A percentile compares a stretch with the other conserved stretches of the same genome.
Evolutionary conservation across 2,329 filamentous ascomycete genomes (phyloP).

Genomic region (Calcarisporium arbuscula): DNA sequence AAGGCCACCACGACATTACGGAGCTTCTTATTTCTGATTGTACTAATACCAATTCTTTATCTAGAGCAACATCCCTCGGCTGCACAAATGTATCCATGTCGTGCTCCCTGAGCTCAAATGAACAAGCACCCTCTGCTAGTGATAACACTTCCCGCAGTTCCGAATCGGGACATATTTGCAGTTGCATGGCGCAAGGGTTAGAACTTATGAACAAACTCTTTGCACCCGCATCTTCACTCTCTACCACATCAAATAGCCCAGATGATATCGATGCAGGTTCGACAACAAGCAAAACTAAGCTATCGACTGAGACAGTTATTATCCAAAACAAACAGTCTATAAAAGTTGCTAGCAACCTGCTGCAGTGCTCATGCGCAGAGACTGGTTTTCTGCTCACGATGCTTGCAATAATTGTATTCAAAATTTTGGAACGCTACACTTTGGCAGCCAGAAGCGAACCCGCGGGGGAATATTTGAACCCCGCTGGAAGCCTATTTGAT

Average conservation of each 20-base stretch:
- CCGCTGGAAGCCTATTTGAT: no score
- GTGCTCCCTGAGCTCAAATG: background rate
- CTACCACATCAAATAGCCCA: background rate
- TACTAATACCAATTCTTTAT: background rate
- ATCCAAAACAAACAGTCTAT: constrained; percentile 7
- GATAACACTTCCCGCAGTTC: no score
- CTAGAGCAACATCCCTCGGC: background rate
- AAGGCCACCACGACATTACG: background rate
- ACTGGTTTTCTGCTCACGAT: constrained; percentile 22
- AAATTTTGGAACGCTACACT: constrained; percentile 23
- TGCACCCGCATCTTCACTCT: no score
- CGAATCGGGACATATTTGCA: background rate
- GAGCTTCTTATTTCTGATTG: background rate
- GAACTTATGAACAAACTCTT: no score
- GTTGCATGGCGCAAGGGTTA: background rate
- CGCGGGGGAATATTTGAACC: no score
- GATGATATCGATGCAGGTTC: background rate
- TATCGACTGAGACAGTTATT: background rate
- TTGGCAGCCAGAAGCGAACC: constrained; percentile 1
- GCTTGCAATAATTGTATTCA: constrained; percentile 24
- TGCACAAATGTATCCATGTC: background rate
- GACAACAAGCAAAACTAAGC: constrained; percentile 1
- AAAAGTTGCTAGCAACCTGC: constrained; percentile 13
- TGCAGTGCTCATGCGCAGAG: constrained; percentile 23
- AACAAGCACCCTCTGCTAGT: no score